A percentile compares a stretch with the other conserved stretches of the same genome.
Conservation (phyloP, 2,329 filamentous ascomycete genomes). For the Alternaria brassicae region DNA sequence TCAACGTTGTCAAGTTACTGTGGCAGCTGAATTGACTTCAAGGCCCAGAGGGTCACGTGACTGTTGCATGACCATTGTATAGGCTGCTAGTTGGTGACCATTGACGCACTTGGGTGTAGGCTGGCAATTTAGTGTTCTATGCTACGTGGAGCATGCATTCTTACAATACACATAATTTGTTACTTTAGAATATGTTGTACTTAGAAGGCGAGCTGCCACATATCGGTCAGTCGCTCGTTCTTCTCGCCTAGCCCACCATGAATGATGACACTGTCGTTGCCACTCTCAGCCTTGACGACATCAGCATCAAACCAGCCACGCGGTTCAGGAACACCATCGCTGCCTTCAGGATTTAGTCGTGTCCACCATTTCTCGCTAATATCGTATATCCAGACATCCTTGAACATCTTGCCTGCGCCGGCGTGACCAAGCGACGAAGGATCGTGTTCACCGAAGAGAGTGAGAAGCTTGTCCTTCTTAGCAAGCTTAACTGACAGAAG, state of each 20-base stretch:
- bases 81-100: not conserved
- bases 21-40: not conserved
- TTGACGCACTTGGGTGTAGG: not conserved
- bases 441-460: conserved; percentile 62
- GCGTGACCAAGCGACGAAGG: conserved; percentile 61
- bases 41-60: not conserved
- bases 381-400: conserved; percentile 59
- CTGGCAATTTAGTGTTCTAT: not conserved
- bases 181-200: not conserved
- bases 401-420: conserved; percentile 64
- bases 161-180: no score
- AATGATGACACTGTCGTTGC: conserved; percentile 53
- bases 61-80: not conserved
- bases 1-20: not conserved
- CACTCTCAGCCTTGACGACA: conserved; percentile 42
- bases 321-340: conserved; percentile 47
- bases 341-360: conserved; percentile 29
- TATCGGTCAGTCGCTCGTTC: conserved; percentile 60
- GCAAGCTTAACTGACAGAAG: conserved; percentile 53
- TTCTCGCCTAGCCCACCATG: conserved; percentile 61
- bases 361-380: conserved; percentile 48
- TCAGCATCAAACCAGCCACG: conserved; percentile 65
- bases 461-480: conserved; percentile 54
- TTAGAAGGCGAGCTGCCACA: conserved; percentile 55
- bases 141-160: not conserved